phyloP scores from a whole-genome alignment of 768 basidiomycete species.

The Termitomyces sp. region DNA sequence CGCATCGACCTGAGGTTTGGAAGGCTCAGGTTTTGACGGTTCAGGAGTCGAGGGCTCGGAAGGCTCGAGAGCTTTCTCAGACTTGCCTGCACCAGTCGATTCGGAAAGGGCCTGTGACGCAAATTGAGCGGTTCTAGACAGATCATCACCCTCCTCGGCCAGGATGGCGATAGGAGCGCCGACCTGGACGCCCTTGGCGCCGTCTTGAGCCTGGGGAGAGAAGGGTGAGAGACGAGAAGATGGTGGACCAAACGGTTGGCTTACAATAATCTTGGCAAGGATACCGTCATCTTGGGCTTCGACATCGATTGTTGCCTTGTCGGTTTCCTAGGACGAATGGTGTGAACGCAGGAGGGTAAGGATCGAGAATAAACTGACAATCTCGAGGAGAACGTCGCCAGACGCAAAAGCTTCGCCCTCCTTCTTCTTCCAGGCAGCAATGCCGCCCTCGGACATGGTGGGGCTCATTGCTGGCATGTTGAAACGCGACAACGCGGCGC shows the following conservation, averaged over 20 bases:
- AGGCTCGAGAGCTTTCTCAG: constrained; percentile 20
- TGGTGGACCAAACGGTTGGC: constrained; percentile 22
- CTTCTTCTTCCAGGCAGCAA: constrained; percentile 95
- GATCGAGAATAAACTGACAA: constrained; percentile 48
- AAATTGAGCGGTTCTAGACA: constrained; percentile 75
- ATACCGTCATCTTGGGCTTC: constrained; percentile 98
- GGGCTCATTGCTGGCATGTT: constrained; percentile 99
- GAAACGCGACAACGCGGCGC: constrained; percentile 82
- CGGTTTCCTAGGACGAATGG: constrained; percentile 74
- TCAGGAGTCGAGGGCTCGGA: constrained; percentile 12
- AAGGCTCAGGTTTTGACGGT: constrained; percentile 27
- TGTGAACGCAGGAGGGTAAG: constrained; percentile 10
- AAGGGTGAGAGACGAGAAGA: not conserved
- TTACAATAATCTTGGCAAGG: constrained; percentile 93
- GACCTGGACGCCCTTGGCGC: constrained; percentile 83
- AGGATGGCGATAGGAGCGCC: constrained; percentile 89
- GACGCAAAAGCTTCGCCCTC: constrained; percentile 88
- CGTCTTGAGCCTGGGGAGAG: constrained; percentile 63
- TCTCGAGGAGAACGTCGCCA: constrained; percentile 95
- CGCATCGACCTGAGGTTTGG: constrained; percentile 32
- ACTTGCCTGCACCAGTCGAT: constrained; percentile 27
- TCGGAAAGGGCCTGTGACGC: constrained; percentile 59
- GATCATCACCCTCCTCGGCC: constrained; percentile 93
- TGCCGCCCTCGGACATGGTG: constrained; percentile 99
- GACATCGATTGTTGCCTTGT: constrained; percentile 99